These are phyloP conservation scores for Sinapis alba DNA, from an alignment of 441 rosid species.

Conservation along the genomic window DNA sequence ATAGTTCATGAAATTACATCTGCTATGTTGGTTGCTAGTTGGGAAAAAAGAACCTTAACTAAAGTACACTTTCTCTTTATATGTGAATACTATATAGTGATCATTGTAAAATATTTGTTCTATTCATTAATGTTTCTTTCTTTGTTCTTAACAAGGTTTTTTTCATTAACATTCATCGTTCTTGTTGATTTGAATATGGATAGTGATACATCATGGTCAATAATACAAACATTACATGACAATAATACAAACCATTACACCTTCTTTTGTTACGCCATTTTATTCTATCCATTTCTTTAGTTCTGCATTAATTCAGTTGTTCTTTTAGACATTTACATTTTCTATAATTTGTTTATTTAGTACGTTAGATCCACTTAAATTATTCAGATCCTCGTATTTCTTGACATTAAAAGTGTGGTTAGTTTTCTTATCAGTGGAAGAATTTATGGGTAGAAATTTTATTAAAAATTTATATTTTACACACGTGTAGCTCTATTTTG, in stretches of 20 bases:
- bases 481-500: constrained; percentile 19
- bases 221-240: background rate
- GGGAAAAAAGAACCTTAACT: background rate
- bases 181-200: background rate
- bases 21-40: constrained; percentile 1
- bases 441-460: background rate
- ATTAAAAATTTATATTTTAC: background rate
- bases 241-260: background rate
- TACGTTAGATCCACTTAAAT: background rate
- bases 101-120: background rate
- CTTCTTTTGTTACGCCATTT: background rate
- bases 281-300: background rate
- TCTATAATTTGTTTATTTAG: background rate
- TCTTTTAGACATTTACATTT: background rate
- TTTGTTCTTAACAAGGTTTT: background rate
- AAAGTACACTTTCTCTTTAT: background rate
- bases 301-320: background rate
- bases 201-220: background rate
- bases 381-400: background rate
- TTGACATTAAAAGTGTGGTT: background rate
- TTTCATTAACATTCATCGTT: background rate
- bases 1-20: background rate
- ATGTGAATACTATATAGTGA: background rate
- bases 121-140: background rate
- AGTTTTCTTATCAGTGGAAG: background rate